Conservation (phyloP, 2,329 filamentous ascomycete genomes). For the Chalaropsis ovoidea region DNA sequence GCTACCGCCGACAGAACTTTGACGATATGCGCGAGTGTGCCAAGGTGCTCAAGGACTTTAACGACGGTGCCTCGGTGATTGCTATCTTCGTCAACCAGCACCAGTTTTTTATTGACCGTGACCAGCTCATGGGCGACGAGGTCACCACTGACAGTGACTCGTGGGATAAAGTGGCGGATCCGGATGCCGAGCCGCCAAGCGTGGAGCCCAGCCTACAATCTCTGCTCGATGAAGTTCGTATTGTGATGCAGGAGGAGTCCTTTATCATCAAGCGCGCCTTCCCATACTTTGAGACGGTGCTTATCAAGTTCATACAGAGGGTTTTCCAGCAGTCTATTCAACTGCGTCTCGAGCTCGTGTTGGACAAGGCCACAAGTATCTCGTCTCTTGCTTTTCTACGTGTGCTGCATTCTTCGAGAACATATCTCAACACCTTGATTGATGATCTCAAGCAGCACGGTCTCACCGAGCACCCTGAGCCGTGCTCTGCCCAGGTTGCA, state of each 20-base stretch:
- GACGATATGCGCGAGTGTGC: constrained; percentile 98
- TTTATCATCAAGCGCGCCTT: constrained; percentile 95
- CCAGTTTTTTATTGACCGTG: constrained; percentile 96
- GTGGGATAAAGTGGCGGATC: constrained; percentile 89
- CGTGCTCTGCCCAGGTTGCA: constrained; percentile 75
- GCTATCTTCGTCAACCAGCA: constrained; percentile 97
- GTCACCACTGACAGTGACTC: constrained; percentile 62
- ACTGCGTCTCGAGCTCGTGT: constrained; percentile 85
- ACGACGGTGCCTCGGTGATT: constrained; percentile 88
- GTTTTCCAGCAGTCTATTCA: constrained; percentile 98
- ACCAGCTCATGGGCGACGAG: constrained; percentile 82
- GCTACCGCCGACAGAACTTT: constrained; percentile 88
- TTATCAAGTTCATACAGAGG: constrained; percentile 85
- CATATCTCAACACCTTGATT: constrained; percentile 75
- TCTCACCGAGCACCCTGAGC: constrained; percentile 87
- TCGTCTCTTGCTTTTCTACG: constrained; percentile 87
- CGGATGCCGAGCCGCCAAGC: constrained; percentile 80
- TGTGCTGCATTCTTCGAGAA: constrained; percentile 79
- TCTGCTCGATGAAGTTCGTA: constrained; percentile 83
- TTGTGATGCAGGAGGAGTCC: constrained; percentile 94
- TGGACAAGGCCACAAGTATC: constrained; percentile 86
- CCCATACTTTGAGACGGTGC: constrained; percentile 87
- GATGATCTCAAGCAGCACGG: constrained; percentile 93
- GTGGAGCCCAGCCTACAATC: constrained; percentile 89
- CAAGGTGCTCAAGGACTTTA: constrained; percentile 88